Evolutionary conservation across 441 rosid genomes (phyloP).

Genomic region (Eruca vesicaria): DNA sequence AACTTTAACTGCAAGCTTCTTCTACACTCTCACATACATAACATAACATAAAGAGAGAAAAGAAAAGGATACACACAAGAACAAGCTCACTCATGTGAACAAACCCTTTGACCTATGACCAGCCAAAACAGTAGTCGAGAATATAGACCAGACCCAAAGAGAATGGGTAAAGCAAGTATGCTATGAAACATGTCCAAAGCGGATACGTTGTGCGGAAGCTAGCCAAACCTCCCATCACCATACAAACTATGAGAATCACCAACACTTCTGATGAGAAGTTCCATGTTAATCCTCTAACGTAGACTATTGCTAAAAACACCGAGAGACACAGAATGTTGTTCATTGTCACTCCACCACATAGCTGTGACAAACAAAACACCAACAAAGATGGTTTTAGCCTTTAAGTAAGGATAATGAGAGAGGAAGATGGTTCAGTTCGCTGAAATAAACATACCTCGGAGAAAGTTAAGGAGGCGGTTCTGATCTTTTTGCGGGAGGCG

Average conservation of each 20-base stretch:
- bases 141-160: slow-evolving; percentile 81
- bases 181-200: slow-evolving; percentile 72
- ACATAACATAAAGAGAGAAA: too few relatives aligned
- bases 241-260: slow-evolving; percentile 75
- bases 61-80: not conserved
- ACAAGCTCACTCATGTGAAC: slow-evolving; percentile 12
- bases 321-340: slow-evolving; percentile 84
- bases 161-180: slow-evolving; percentile 74
- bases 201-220: slow-evolving; percentile 87
- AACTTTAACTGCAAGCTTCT: not conserved
- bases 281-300: slow-evolving; percentile 77
- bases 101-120: slow-evolving; percentile 50
- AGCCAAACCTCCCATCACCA: slow-evolving; percentile 73
- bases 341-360: slow-evolving; percentile 87
- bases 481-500: slow-evolving; percentile 66
- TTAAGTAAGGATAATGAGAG: not conserved
- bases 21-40: slow-evolving; percentile 2
- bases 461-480: slow-evolving; percentile 79
- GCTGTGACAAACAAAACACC: slow-evolving; percentile 44
- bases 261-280: slow-evolving; percentile 86
- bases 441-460: slow-evolving; percentile 59
- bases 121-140: slow-evolving; percentile 72
- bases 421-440: not conserved
- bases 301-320: slow-evolving; percentile 83
- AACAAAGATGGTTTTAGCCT: not conserved